phyloP scores from a whole-genome alignment of 1,139 yeast species.

The Candida pseudoviswanathii region DNA sequence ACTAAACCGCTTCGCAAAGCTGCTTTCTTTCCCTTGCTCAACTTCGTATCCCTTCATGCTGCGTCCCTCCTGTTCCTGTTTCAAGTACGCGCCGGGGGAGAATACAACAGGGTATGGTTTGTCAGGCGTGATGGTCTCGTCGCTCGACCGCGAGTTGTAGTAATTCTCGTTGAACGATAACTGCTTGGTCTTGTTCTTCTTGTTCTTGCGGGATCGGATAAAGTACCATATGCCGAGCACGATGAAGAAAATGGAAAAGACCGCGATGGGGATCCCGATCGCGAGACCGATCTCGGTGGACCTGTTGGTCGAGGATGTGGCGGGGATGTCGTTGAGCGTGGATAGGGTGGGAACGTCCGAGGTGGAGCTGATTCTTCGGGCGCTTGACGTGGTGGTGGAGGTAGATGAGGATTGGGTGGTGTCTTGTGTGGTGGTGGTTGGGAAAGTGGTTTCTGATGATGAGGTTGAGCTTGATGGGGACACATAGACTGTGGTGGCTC shows the following conservation, averaged over 20 bases:
- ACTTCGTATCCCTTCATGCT: not conserved
- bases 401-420: constrained; percentile 9
- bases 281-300: constrained; percentile 39
- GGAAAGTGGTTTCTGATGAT: not conserved
- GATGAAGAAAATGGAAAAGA: constrained; percentile 28
- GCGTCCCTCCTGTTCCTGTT: not conserved
- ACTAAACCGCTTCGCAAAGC: constrained; percentile 2
- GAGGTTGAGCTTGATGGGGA: not conserved
- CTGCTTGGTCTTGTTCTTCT: constrained; percentile 14
- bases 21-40: not conserved
- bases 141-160: constrained; percentile 9
- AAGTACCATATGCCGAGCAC: constrained; percentile 25
- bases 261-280: constrained; percentile 45
- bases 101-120: constrained; percentile 15
- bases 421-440: not conserved
- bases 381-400: constrained; percentile 1
- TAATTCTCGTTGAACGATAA: constrained; percentile 11
- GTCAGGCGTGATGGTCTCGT: constrained; percentile 10
- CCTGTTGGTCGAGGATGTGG: constrained; percentile 7
- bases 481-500: not conserved
- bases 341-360: constrained; percentile 6
- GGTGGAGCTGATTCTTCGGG: constrained; percentile 4
- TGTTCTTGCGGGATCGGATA: constrained; percentile 22
- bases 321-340: constrained; percentile 8
- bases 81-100: constrained; percentile 13